A percentile compares a stretch with the other conserved stretches of the same genome.
These are phyloP conservation scores for Diplosphaera chodatii DNA, from an alignment of 139 green algal species.

Conservation along the genomic window DNA sequence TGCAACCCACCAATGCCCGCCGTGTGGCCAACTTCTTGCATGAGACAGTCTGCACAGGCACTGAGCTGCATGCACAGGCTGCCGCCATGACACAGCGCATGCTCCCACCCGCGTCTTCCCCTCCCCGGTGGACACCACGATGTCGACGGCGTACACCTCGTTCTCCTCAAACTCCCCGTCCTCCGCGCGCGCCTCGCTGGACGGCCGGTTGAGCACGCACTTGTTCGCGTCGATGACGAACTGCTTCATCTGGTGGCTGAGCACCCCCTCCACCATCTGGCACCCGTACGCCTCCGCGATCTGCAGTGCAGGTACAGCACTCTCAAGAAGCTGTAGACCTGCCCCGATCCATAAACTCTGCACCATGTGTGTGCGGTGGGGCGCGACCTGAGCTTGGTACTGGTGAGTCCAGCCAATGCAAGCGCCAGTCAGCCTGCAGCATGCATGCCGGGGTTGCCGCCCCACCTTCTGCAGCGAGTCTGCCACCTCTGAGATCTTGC, in stretches of 20 bases:
- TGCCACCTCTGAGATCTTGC: slow-evolving; percentile 68
- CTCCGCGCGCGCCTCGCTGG: slow-evolving; percentile 73
- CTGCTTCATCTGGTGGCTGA: slow-evolving; percentile 91
- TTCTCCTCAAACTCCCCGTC: slow-evolving; percentile 92
- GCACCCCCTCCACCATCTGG: slow-evolving; percentile 92
- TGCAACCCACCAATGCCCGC: no score
- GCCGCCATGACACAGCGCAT: not conserved
- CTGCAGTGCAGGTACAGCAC: not conserved
- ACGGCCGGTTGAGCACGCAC: slow-evolving; percentile 82
- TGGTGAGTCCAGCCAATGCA: no score
- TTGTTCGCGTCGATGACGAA: slow-evolving; percentile 98
- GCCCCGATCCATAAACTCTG: no score
- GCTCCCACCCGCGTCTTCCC: slow-evolving; percentile 51
- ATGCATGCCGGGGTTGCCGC: slow-evolving; percentile 10
- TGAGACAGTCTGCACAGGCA: no score
- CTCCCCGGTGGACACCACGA: slow-evolving; percentile 87
- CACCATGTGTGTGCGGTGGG: no score
- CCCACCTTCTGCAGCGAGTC: slow-evolving; percentile 56
- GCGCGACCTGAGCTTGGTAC: no score
- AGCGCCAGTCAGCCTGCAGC: no score
- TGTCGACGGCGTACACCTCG: slow-evolving; percentile 95
- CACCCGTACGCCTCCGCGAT: slow-evolving; percentile 74
- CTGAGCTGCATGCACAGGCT: no score
- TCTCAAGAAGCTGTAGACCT: no score
- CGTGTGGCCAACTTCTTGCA: no score